Evolutionary conservation across 345 rosid species (phyloP).

Genomic region (Mercurialis annua): DNA sequence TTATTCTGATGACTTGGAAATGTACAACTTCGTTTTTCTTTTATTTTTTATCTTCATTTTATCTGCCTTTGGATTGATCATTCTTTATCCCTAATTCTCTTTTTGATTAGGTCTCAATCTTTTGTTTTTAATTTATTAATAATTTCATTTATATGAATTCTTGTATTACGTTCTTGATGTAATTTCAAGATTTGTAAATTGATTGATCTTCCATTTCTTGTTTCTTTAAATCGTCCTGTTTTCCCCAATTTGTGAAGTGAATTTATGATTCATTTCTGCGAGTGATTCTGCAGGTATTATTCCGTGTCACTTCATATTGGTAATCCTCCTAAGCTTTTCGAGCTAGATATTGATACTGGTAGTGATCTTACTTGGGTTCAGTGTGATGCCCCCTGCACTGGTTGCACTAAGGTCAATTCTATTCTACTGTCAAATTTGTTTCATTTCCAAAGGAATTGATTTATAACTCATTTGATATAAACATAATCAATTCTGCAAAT

Average conservation of each 20-base stretch:
- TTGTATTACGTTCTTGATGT: neutral
- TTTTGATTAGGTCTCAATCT: neutral
- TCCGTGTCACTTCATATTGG: constrained; percentile 61
- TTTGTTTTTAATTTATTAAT: neutral
- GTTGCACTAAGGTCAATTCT: constrained; percentile 67
- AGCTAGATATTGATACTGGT: constrained; percentile 90
- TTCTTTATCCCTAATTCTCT: neutral
- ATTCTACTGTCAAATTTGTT: neutral
- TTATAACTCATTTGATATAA: too few relatives aligned
- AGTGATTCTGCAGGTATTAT: constrained; percentile 60
- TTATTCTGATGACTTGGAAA: too few relatives aligned
- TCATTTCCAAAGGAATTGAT: too few relatives aligned
- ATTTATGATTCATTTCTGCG: neutral
- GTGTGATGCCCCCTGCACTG: constrained; percentile 87
- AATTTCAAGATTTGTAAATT: neutral
- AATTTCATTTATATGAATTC: neutral
- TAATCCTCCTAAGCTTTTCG: constrained; percentile 69
- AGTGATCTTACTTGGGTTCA: constrained; percentile 97
- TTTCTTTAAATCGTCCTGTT: neutral
- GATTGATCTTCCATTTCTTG: neutral
- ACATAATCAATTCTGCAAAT: too few relatives aligned
- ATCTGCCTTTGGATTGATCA: neutral
- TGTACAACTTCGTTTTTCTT: neutral
- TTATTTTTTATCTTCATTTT: neutral
- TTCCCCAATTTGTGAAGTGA: neutral